Evolutionary conservation across 352 stramenopile species (phyloP), one percentile per base, ranked within the genome.

Genomic region (Globisporangium paddicum): DNA sequence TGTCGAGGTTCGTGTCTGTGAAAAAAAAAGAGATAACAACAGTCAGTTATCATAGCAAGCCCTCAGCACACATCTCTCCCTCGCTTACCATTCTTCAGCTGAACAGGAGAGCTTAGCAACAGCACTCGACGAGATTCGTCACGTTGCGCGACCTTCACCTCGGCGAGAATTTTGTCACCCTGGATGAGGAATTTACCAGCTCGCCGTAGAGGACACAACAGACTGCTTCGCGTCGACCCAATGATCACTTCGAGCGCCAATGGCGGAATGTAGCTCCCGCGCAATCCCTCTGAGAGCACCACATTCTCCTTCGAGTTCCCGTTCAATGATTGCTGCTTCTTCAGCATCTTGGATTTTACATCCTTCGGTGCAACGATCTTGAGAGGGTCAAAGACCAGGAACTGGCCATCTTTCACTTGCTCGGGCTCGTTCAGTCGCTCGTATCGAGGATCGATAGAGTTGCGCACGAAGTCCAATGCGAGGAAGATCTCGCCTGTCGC

Each of bases 171-270:
- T 26, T 87, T 84, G 45, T 94, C 87, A 1, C 87, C 84, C 64
- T 93, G 84, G 55, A 96, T 90, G 23, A 96, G 70, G 51, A 96
- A 96, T 46, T 95, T 95, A 32, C 87, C 87, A 6, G 87, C 87
- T 26, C 87, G 74, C 37, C 87, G 87, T 7, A 96, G 62, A 8
- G 87, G 87, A 23, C 87, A 96, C 21, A 96, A 65, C 32, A 96
- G 63, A 57, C 80, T 94, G 63, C 83, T 87, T 23, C 77, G 72
- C 3, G 62, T 82, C 6, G 72, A 66, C 14, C 81, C 87, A 23
- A 96, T 81, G 61, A 93, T 62, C 1, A 96, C 82, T 73, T 96
- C 87, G 26, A 96, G 72, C 26, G 87, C 87, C 41, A 96, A 54
- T 0, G 87, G 87, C 1, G 87, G 87, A 26, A 96, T 83, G 55